phyloP scores from a whole-genome alignment of 2,329 filamentous ascomycete species.

The Westerdykella ornata region DNA sequence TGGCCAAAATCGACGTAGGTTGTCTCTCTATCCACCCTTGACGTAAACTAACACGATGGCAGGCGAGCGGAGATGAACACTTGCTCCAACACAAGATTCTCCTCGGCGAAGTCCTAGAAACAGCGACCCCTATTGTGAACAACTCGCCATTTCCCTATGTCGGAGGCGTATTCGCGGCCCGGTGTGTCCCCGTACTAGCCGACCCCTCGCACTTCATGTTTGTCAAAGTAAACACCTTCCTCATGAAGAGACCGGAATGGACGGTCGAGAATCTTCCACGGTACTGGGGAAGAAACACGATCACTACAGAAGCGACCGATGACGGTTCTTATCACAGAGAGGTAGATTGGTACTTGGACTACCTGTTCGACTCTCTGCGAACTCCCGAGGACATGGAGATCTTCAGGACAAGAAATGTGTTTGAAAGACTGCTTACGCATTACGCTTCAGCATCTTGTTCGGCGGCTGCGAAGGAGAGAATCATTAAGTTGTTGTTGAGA shows the following conservation, averaged over 20 bases:
- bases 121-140: slow-evolving; percentile 37
- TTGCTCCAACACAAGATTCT: slow-evolving; percentile 73
- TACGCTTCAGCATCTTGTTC: slow-evolving; percentile 62
- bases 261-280: slow-evolving; percentile 50
- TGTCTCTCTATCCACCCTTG: not conserved
- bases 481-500: slow-evolving; percentile 57
- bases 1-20: slow-evolving; percentile 44
- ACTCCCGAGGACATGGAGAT: slow-evolving; percentile 54
- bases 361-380: slow-evolving; percentile 62
- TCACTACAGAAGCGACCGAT: slow-evolving; percentile 67
- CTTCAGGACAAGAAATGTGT: slow-evolving; percentile 56
- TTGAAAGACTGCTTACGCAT: slow-evolving; percentile 67
- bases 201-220: slow-evolving; percentile 79
- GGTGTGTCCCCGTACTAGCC: slow-evolving; percentile 61
- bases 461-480: slow-evolving; percentile 53
- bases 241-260: slow-evolving; percentile 74
- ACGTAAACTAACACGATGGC: slow-evolving; percentile 17
- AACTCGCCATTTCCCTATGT: slow-evolving; percentile 58
- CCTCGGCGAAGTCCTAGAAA: slow-evolving; percentile 73
- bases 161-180: slow-evolving; percentile 67
- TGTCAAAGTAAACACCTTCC: slow-evolving; percentile 75
- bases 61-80: slow-evolving; percentile 66
- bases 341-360: slow-evolving; percentile 65
- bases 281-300: slow-evolving; percentile 61
- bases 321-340: slow-evolving; percentile 65